Evolutionary conservation across 139 green algal species (phyloP), one percentile per base, ranked within the genome.

Genomic region (Haematococcus sp.): DNA sequence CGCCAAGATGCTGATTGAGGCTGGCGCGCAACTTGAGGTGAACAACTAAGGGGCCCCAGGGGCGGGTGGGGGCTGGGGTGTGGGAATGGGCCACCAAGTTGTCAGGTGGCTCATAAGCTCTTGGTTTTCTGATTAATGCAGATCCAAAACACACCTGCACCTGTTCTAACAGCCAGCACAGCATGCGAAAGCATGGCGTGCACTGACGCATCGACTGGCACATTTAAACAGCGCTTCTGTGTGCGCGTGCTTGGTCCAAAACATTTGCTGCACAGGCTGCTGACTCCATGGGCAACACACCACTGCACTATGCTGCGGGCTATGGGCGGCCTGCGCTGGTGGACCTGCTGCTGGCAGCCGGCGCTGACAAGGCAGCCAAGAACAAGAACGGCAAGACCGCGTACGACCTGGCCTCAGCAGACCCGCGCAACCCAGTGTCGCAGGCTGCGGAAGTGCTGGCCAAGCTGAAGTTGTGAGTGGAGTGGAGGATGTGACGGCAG

Each of bases 331-430:
- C 55, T 20, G 76, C 76, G 25, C 68, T 88, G 58, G 81, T 89
- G 28, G 56, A 75, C 33, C 58, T 84, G 66, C 84, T 97, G 74
- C 69, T 97, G 49, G 76, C 83, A 2, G 75, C 78, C 34, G 92
- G 92, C 19, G 86, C 89, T 17, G 71, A 90, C 63, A 77, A 75
- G 27, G 32, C 58, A 0, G 83, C 65, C 0, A 75, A 86, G 63
- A 97, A 96, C 71, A 76, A 43, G 40, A 87, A 73, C 20, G 89
- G 87, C 3, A 88, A 93, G 76, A 94, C 88, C n/a, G 72, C 91
- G 5, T 55, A 78, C 0, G 88, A 93, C n/a, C 77, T 97, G 2
- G 88, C 91, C 19, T 87, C 67, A 19, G 61, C 61, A 4, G 61
- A 68, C 61, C 9, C 61, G 15, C 61, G 61, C 61, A 68, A 68